A percentile compares a stretch with the other conserved stretches of the same genome.
These are phyloP conservation scores for Beta corolliflora DNA, from an alignment of 179 eudicot species.

Conservation along the genomic window DNA sequence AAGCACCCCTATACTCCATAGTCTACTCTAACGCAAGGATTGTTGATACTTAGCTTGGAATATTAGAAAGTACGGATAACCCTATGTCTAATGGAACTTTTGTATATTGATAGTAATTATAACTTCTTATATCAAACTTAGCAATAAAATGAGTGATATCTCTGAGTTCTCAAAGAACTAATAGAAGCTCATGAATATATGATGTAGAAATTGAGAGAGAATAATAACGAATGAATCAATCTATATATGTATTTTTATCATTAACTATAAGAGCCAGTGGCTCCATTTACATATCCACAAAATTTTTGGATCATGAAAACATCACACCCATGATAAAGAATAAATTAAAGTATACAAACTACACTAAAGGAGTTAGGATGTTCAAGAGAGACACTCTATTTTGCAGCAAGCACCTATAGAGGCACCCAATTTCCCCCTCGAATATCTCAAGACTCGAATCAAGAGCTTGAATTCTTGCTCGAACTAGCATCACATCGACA, in stretches of 20 bases:
- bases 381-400: slow-evolving; percentile 55
- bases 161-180: neutral
- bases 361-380: slow-evolving; percentile 31
- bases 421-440: slow-evolving; percentile 41
- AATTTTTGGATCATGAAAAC: slow-evolving; percentile 8
- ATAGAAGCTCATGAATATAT: no score
- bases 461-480: slow-evolving; percentile 34
- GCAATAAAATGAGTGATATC: no score
- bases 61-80: no score
- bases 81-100: no score
- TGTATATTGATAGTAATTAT: no score
- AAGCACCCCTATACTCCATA: no score
- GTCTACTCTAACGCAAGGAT: no score
- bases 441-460: slow-evolving; percentile 32
- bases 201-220: neutral
- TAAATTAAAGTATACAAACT: neutral
- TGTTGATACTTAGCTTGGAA: no score
- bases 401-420: slow-evolving; percentile 41
- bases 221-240: neutral
- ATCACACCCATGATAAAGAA: slow-evolving; percentile 10
- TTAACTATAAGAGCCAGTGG: slow-evolving; percentile 5
- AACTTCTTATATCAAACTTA: no score
- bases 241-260: neutral
- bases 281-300: slow-evolving; percentile 23
- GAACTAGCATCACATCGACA: slow-evolving; percentile 21